These are phyloP conservation scores for Eucalyptus curtisii DNA, from an alignment of 345 rosid genomes.

Conservation along the genomic window DNA sequence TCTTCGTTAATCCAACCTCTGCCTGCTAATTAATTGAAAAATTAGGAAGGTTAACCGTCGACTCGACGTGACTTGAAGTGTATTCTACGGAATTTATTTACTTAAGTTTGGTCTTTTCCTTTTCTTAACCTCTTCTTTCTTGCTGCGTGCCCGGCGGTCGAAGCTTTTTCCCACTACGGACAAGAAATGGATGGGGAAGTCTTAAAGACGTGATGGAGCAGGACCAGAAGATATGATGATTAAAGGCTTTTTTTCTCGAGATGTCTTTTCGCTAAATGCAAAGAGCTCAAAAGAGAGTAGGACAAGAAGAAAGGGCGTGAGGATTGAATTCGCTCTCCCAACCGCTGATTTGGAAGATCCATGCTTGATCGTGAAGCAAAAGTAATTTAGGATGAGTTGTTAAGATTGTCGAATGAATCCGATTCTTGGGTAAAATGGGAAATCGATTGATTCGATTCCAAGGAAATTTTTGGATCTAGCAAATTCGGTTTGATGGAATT, in stretches of 20 bases:
- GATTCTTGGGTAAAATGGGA: not conserved
- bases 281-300: not conserved
- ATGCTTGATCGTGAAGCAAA: not conserved
- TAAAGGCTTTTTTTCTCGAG: not conserved
- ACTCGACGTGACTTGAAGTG: not conserved
- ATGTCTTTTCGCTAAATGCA: not conserved
- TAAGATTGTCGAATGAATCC: not conserved
- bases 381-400: not conserved
- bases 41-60: not conserved
- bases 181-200: not conserved
- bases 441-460: not conserved
- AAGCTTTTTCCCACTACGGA: not conserved
- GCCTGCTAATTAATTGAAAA: not conserved
- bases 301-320: not conserved
- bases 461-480: accelerated
- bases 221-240: not conserved
- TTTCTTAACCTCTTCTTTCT: too few relatives aligned
- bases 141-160: not conserved
- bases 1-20: not conserved
- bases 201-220: not conserved
- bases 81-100: not conserved
- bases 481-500: accelerated
- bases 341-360: not conserved
- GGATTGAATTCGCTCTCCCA: not conserved
- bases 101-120: not conserved